Conservation (phyloP, 176 grass and related monocot genomes). For the Leersia perrieri region DNA sequence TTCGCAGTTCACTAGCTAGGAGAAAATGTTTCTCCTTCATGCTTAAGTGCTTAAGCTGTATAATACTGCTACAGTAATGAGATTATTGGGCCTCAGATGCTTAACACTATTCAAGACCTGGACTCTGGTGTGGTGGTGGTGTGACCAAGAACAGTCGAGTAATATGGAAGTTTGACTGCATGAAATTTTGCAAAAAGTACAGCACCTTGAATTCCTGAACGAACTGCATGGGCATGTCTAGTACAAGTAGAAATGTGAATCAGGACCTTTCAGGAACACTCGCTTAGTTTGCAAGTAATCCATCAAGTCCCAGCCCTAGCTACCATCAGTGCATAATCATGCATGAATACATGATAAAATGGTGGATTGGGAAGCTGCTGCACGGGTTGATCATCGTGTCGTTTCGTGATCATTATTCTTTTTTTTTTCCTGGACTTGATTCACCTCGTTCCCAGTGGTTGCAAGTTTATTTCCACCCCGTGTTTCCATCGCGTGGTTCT, state of each 20-base stretch:
- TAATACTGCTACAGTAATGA: not conserved
- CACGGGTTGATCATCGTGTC: conserved; percentile 6
- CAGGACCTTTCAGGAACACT: conserved; percentile 32
- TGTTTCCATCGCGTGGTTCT: conserved; percentile 45
- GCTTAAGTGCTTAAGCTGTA: not conserved
- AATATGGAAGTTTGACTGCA: conserved; percentile 44
- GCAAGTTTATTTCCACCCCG: conserved; percentile 28
- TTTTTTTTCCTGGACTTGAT: not conserved
- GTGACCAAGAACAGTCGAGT: conserved; percentile 38
- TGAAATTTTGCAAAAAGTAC: conserved; percentile 42
- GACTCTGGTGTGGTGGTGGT: conserved; percentile 4
- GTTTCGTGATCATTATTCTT: conserved; percentile 11
- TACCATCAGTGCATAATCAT: not conserved
- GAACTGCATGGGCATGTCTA: not conserved
- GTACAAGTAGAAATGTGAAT: conserved; percentile 23
- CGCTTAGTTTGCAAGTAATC: conserved; percentile 37
- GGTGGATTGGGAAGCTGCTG: not conserved
- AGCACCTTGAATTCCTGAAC: conserved; percentile 22
- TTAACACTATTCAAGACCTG: conserved; percentile 4
- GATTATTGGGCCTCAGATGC: conserved; percentile 22
- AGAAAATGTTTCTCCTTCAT: not conserved
- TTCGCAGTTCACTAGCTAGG: not conserved
- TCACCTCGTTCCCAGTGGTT: conserved; percentile 36
- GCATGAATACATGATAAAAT: not conserved
- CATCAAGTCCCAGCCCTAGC: conserved; percentile 7